A percentile compares a stretch with the other conserved stretches of the same genome.
Evolutionary conservation across 2,329 filamentous ascomycete genomes (phyloP).

Genomic region (Coniochaeta hoffmannii): DNA sequence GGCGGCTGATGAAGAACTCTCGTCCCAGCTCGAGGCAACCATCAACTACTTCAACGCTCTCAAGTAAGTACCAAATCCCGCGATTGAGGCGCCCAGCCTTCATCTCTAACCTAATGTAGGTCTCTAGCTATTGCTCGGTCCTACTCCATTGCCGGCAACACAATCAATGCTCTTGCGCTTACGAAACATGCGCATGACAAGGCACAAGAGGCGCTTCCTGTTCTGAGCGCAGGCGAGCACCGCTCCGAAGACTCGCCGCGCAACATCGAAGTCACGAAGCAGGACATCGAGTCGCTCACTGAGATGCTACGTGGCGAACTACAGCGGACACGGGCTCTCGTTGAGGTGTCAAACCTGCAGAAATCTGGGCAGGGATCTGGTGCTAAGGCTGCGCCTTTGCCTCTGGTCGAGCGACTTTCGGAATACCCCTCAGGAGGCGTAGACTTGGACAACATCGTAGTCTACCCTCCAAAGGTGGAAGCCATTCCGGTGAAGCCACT

Average conservation of each 20-base stretch:
- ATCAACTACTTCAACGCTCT: conserved; percentile 79
- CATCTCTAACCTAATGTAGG: conserved; percentile 23
- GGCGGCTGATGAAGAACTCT: conserved; percentile 70
- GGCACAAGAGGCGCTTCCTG: conserved; percentile 40
- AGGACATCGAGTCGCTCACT: conserved; percentile 52
- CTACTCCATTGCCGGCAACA: conserved; percentile 65
- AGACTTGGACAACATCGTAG: conserved; percentile 73
- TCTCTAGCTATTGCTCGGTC: conserved; percentile 81
- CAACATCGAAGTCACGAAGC: conserved; percentile 58
- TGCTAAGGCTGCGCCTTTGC: conserved; percentile 36
- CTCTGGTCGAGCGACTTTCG: conserved; percentile 67
- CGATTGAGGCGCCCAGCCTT: not conserved
- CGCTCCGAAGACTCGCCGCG: conserved; percentile 40
- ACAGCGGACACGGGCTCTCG: conserved; percentile 75
- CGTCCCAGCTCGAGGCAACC: conserved; percentile 71
- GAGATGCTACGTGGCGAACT: conserved; percentile 62
- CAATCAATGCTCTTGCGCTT: conserved; percentile 77
- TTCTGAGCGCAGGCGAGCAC: conserved; percentile 31
- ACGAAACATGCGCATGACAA: conserved; percentile 65
- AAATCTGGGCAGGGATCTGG: conserved; percentile 36
- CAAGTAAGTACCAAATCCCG: conserved; percentile 49
- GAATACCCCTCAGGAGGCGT: conserved; percentile 66
- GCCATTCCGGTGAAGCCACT: conserved; percentile 87
- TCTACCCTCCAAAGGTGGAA: conserved; percentile 77
- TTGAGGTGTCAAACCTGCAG: conserved; percentile 66